These are phyloP conservation scores for Millerago galiae DNA, from an alignment of 805 yeast species.

Conservation along the genomic window DNA sequence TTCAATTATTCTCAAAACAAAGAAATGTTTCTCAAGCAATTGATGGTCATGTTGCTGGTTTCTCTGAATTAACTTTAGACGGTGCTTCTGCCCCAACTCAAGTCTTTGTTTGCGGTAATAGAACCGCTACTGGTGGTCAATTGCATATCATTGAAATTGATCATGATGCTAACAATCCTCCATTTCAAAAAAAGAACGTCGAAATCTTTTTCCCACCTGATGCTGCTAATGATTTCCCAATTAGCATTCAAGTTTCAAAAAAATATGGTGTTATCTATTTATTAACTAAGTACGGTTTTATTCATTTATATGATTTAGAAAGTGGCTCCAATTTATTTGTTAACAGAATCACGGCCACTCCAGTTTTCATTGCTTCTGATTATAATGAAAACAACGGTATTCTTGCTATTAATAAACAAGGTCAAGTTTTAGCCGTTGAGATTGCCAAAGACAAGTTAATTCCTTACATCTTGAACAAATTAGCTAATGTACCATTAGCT, in stretches of 20 bases:
- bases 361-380: conserved; percentile 82
- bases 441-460: conserved; percentile 77
- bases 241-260: conserved; percentile 79
- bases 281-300: conserved; percentile 93
- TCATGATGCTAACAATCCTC: conserved; percentile 75
- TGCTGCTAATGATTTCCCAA: conserved; percentile 94
- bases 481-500: conserved; percentile 83
- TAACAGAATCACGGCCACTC: conserved; percentile 93
- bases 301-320: conserved; percentile 91
- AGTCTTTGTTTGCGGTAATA: conserved; percentile 89
- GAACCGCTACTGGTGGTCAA: conserved; percentile 69
- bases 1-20: conserved; percentile 82
- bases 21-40: conserved; percentile 94
- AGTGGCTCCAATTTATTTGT: conserved; percentile 89
- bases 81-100: conserved; percentile 68
- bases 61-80: conserved; percentile 68
- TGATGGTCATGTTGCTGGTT: conserved; percentile 95
- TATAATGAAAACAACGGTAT: conserved; percentile 76
- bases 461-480: conserved; percentile 81
- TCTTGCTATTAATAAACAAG: conserved; percentile 87
- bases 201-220: conserved; percentile 97
- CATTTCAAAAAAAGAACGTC: conserved; percentile 86
- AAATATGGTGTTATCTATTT: conserved; percentile 83
- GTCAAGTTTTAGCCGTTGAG: conserved; percentile 92
- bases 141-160: conserved; percentile 94